A percentile compares a stretch with the other conserved stretches of the same genome.
Evolutionary conservation across 1,284 basidiomycete genomes (phyloP).

Genomic region (Pseudozyma thailandica): DNA sequence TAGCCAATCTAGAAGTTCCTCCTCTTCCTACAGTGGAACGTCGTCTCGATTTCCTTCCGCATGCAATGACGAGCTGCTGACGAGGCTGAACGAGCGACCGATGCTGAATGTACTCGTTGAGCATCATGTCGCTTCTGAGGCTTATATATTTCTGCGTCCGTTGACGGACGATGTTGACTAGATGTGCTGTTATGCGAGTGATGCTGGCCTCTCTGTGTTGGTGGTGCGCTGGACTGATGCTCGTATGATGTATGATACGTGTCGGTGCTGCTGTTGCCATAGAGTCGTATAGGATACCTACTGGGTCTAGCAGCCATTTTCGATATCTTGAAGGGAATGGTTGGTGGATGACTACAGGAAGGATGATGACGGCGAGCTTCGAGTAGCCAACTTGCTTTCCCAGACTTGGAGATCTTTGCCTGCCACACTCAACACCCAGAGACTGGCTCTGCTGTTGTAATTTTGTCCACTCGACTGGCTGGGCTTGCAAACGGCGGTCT

Average conservation of each 20-base stretch:
- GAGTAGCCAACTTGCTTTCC: constrained; percentile 27
- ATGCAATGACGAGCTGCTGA: too few relatives aligned
- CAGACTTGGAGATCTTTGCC: constrained; percentile 1
- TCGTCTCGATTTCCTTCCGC: too few relatives aligned
- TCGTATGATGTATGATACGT: constrained; percentile 1
- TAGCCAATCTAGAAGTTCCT: too few relatives aligned
- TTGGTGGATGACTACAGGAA: constrained; percentile 51
- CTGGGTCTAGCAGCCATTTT: constrained; percentile 63
- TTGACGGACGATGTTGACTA: too few relatives aligned
- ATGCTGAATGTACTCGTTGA: too few relatives aligned
- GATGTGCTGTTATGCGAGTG: too few relatives aligned
- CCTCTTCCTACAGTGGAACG: too few relatives aligned
- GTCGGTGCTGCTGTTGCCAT: constrained; percentile 14
- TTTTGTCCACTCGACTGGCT: not conserved
- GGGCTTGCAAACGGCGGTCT: not conserved
- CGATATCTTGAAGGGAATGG: constrained; percentile 56
- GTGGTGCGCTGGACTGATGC: not conserved
- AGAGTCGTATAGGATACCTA: constrained; percentile 40
- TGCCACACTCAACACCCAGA: not conserved
- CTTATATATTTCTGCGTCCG: too few relatives aligned
- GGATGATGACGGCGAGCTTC: constrained; percentile 43
- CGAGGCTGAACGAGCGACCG: too few relatives aligned
- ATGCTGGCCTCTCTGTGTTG: not conserved
- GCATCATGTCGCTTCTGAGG: too few relatives aligned
- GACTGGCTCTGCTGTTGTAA: constrained; percentile 19